Base-by-base conservation (phyloP, 441 rosid species). In the Pelargonium cotyledonis region DNA sequence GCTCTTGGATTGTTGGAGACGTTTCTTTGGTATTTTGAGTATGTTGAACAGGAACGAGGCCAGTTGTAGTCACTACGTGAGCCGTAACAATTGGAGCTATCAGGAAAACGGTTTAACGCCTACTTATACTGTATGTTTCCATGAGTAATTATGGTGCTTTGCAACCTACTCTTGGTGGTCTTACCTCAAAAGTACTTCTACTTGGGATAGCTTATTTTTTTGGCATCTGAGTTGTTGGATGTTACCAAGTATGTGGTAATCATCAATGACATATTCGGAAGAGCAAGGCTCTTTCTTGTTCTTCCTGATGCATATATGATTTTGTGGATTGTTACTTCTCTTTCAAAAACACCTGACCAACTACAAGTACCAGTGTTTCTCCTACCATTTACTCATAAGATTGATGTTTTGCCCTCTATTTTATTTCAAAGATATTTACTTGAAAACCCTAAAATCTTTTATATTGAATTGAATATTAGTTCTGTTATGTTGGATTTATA, bases 241-340 rank as follows among this genome's bases (percentile, higher is more conserved):
- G 79, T 91, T 58, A 84, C 95, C 1, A 97, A 94, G 80, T 81
- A 84, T 74, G 98, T 89, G 70, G 98, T 97, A 49, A 88, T 82
- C 41, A 80, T 94, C 55, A 91, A 85, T 75, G 98, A 94, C 66
- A 63, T 94, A 51, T 88, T 96, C 6, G 98, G 98, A 78, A 88
- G 96, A 76, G 89, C 96, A 8, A 89, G 93, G 80, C 84, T 94
- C 68, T 83, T 91, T 79, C 85, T 94, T 53, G 97, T 88, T 75
- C 86, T 94, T 71, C 98, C 98, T 4, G 93, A 83, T 47, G 97
- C 98, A n/a, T n/a, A n/a, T n/a, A n/a, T n/a, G n/a, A n/a, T n/a
- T n/a, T n/a, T n/a, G n/a, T n/a, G n/a, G n/a, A n/a, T n/a, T n/a
- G n/a, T n/a, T n/a, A n/a, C n/a, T n/a, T n/a, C n/a, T n/a, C n/a